Conservation (phyloP, 1,284 basidiomycete species). For the Moniliella sp. region DNA sequence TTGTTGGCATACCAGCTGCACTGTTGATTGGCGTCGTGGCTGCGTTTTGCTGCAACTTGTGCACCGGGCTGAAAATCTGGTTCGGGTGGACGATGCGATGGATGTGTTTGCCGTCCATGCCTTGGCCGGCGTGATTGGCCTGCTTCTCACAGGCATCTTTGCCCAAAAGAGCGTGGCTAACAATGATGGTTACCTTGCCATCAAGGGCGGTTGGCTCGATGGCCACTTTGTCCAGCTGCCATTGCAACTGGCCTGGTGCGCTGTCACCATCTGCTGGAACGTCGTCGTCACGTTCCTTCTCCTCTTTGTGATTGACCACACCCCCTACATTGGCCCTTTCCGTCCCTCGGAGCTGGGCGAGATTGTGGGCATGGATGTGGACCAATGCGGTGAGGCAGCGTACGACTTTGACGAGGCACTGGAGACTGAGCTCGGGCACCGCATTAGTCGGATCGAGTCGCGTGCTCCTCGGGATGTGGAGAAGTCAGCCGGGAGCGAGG, state of each 20-base stretch:
- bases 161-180: constrained; percentile 56
- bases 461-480: no score
- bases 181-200: constrained; percentile 41
- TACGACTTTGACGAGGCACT: no score
- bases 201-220: constrained; percentile 49
- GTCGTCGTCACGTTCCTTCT: constrained; percentile 39
- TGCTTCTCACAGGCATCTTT: constrained; percentile 42
- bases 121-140: constrained; percentile 22
- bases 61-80: constrained; percentile 48
- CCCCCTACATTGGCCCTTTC: constrained; percentile 51
- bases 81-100: constrained; percentile 55
- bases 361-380: constrained; percentile 60
- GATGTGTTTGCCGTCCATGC: constrained; percentile 29
- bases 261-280: constrained; percentile 44
- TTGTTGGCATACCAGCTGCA: constrained; percentile 44
- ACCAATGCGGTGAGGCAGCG: constrained; percentile 42
- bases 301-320: constrained; percentile 44
- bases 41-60: constrained; percentile 51
- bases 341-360: constrained; percentile 51
- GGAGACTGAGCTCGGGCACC: no score
- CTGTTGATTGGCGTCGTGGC: constrained; percentile 56
- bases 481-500: no score
- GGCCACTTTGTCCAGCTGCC: constrained; percentile 54
- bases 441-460: no score
- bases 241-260: constrained; percentile 62